Conservation (phyloP, 306 rosid species). For the Sechiopsis laciniata region DNA sequence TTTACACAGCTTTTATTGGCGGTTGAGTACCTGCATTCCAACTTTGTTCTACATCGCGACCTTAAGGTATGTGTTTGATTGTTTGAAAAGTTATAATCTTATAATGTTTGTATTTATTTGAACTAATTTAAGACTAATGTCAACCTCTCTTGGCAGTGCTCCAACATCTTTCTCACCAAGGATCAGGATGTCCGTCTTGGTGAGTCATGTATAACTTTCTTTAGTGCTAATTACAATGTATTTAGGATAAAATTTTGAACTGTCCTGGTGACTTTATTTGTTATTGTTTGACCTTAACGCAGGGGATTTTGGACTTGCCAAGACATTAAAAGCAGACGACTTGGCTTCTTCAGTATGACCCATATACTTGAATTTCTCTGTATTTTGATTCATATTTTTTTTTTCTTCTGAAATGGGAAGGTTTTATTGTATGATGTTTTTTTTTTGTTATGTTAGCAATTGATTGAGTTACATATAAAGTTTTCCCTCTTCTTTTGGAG, state of each 20-base stretch:
- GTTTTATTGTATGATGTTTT: too few relatives aligned
- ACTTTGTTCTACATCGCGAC: slow-evolving; percentile 91
- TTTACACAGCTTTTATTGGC: slow-evolving; percentile 88
- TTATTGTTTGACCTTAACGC: slow-evolving; percentile 25
- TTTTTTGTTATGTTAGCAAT: not conserved
- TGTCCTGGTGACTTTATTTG: slow-evolving; percentile 27
- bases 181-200: slow-evolving; percentile 97
- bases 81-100: slow-evolving; percentile 5
- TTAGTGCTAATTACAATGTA: not conserved
- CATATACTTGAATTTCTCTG: slow-evolving; percentile 16
- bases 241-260: not conserved
- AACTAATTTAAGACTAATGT: slow-evolving; percentile 25
- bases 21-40: slow-evolving; percentile 85
- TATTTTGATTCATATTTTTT: slow-evolving; percentile 16
- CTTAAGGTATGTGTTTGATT: slow-evolving; percentile 54
- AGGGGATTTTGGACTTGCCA: slow-evolving; percentile 99
- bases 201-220: slow-evolving; percentile 29
- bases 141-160: slow-evolving; percentile 54
- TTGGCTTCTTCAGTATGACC: slow-evolving; percentile 93
- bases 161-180: slow-evolving; percentile 95
- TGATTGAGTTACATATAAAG: not conserved
- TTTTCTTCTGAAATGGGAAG: too few relatives aligned
- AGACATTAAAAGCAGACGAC: slow-evolving; percentile 92
- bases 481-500: not conserved
- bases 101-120: slow-evolving; percentile 6